Evolutionary conservation across 495 filamentous ascomycete genomes (phyloP).

Genomic region (Peziza echinospora): DNA sequence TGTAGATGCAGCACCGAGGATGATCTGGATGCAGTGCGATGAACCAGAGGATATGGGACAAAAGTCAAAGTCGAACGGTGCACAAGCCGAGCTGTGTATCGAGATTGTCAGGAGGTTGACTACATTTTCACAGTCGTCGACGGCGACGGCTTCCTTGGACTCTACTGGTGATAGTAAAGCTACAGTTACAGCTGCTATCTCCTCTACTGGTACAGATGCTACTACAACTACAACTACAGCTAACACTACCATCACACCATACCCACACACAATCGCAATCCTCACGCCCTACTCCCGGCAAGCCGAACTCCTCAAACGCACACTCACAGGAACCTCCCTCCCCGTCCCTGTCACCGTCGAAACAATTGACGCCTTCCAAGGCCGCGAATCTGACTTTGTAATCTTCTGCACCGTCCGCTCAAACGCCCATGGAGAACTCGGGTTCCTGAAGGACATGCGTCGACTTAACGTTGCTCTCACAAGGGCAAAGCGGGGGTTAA

Average conservation of each 20-base stretch:
- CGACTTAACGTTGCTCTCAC: constrained; percentile 32
- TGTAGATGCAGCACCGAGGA: constrained; percentile 9
- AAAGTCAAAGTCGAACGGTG: constrained; percentile 27
- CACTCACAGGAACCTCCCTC: constrained; percentile 16
- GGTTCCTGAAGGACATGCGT: constrained; percentile 30
- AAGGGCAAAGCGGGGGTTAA: constrained; percentile 24
- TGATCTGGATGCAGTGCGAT: constrained; percentile 25
- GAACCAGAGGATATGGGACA: constrained; percentile 23
- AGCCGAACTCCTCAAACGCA: constrained; percentile 20
- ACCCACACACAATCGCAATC: constrained; percentile 22
- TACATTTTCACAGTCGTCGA: too few relatives aligned
- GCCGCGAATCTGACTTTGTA: constrained; percentile 30
- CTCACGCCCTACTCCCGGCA: constrained; percentile 28
- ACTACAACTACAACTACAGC: too few relatives aligned
- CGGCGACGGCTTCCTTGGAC: too few relatives aligned
- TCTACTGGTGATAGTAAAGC: too few relatives aligned
- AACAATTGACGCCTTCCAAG: constrained; percentile 32
- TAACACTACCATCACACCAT: too few relatives aligned
- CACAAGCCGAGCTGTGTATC: constrained; percentile 22
- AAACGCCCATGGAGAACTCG: constrained; percentile 26
- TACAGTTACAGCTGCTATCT: constrained; percentile 14
- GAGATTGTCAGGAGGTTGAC: constrained; percentile 21
- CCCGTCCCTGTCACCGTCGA: constrained; percentile 15
- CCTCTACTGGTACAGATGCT: background rate
- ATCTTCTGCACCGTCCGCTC: constrained; percentile 29